phyloP scores from a whole-genome alignment of 345 rosid genomes.

The Odontarrhena argentea region DNA sequence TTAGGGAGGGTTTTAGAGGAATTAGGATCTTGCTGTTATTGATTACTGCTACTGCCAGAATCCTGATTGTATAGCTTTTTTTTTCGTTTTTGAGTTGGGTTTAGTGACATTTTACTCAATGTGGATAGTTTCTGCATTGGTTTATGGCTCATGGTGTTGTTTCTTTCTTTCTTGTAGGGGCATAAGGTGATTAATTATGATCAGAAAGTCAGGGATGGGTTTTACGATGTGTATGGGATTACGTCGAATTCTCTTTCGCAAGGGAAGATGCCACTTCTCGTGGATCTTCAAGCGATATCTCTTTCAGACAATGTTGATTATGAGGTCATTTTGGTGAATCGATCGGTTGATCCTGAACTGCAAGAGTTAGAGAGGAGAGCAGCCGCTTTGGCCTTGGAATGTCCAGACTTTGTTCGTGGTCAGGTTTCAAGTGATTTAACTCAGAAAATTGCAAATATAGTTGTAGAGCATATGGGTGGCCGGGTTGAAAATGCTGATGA shows the following conservation, averaged over 20 bases:
- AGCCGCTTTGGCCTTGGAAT: slow-evolving; percentile 52
- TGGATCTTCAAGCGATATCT: slow-evolving; percentile 79
- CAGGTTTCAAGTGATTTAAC: slow-evolving; percentile 57
- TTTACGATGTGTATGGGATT: slow-evolving; percentile 77
- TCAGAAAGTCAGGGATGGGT: slow-evolving; percentile 86
- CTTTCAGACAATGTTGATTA: slow-evolving; percentile 64
- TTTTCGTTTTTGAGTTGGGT: slow-evolving; percentile 15
- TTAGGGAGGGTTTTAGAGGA: slow-evolving; percentile 22
- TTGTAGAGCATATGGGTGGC: slow-evolving; percentile 92
- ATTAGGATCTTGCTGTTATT: slow-evolving; percentile 30
- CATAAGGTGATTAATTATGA: slow-evolving; percentile 82
- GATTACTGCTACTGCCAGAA: background rate
- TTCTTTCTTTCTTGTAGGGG: slow-evolving; percentile 49
- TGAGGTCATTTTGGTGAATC: slow-evolving; percentile 80
- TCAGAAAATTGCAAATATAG: slow-evolving; percentile 87
- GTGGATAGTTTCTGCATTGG: slow-evolving; percentile 15
- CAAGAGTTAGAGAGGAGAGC: slow-evolving; percentile 73
- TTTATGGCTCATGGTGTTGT: slow-evolving; percentile 12
- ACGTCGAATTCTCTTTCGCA: slow-evolving; percentile 59
- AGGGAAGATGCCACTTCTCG: slow-evolving; percentile 81
- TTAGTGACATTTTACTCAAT: background rate
- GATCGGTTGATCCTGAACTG: slow-evolving; percentile 68
- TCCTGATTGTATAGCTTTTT: background rate
- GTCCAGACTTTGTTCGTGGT: slow-evolving; percentile 47
- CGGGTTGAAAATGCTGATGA: slow-evolving; percentile 86